A percentile compares a stretch with the other conserved stretches of the same genome.
Evolutionary conservation across 345 rosid genomes (phyloP).

Genomic region (Eucalyptus fibrosa): DNA sequence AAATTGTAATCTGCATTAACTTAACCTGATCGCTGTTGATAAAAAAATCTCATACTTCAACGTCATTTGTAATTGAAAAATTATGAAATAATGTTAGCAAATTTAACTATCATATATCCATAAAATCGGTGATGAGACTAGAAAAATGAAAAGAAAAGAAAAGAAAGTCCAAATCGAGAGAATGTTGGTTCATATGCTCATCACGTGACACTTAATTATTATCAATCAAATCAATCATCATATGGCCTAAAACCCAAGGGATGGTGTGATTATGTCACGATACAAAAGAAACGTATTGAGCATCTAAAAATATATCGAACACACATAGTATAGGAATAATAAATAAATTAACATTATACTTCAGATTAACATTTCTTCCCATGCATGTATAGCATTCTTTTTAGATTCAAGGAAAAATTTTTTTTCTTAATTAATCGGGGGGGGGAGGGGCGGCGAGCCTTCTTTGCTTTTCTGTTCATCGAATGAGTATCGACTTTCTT

Average conservation of each 20-base stretch:
- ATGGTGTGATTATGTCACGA: background rate
- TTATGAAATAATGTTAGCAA: background rate
- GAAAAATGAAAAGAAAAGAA: background rate
- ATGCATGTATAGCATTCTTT: too few species aligned
- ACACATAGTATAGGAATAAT: too few species aligned
- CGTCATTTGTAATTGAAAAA: background rate
- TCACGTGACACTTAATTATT: rapidly evolving
- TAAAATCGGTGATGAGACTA: background rate
- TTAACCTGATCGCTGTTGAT: rapidly evolving
- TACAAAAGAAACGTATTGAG: rapidly evolving
- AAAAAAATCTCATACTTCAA: background rate
- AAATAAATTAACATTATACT: too few species aligned
- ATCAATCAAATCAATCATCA: background rate
- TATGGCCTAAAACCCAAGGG: rapidly evolving
- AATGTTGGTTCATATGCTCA: rapidly evolving
- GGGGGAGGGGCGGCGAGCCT: too few species aligned
- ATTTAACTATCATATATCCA: background rate
- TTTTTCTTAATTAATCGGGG: too few species aligned
- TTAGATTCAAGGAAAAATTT: too few species aligned
- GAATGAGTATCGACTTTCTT: too few species aligned
- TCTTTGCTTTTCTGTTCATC: too few species aligned
- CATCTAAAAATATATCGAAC: background rate
- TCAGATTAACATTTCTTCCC: too few species aligned
- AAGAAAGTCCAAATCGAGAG: background rate
- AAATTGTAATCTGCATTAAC: background rate